Evolutionary conservation across 2,329 filamentous ascomycete species (phyloP).

Genomic region (Beauveria scarabaeidicola): DNA sequence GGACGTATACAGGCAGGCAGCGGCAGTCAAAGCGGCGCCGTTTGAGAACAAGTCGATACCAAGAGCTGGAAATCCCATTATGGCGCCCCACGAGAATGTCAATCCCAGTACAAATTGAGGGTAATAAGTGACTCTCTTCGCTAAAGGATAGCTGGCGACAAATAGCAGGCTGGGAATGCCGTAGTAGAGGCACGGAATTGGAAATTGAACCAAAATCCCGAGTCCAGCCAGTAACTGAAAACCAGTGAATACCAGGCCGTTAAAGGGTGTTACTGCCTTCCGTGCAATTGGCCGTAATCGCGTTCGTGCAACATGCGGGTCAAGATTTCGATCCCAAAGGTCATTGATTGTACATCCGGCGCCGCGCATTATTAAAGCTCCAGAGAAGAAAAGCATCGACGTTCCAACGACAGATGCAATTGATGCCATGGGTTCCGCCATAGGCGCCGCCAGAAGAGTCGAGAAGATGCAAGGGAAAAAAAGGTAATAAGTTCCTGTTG

Average conservation of each 20-base stretch:
- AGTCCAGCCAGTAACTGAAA: constrained; percentile 66
- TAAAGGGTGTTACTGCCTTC: constrained; percentile 61
- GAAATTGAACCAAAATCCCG: constrained; percentile 68
- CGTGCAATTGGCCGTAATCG: constrained; percentile 73
- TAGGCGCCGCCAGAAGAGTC: constrained; percentile 68
- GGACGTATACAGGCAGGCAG: constrained; percentile 62
- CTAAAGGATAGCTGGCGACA: constrained; percentile 69
- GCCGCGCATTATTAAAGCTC: constrained; percentile 77
- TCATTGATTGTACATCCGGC: constrained; percentile 87
- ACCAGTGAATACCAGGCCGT: constrained; percentile 67
- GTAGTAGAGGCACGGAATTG: constrained; percentile 64
- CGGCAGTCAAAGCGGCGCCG: constrained; percentile 53
- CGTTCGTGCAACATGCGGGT: constrained; percentile 70
- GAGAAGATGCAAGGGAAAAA: constrained; percentile 82
- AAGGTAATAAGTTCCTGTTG: constrained; percentile 73
- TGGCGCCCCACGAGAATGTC: constrained; percentile 82
- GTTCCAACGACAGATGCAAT: constrained; percentile 56
- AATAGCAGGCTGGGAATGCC: constrained; percentile 66
- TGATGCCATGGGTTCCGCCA: constrained; percentile 51
- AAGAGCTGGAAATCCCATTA: constrained; percentile 80
- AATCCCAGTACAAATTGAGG: constrained; percentile 76
- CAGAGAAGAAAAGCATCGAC: constrained; percentile 61
- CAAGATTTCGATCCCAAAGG: constrained; percentile 80
- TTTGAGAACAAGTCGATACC: constrained; percentile 66
- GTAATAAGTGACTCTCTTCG: constrained; percentile 81